Conservation (phyloP, 768 basidiomycete genomes). For the Pulveroboletus sp. region DNA sequence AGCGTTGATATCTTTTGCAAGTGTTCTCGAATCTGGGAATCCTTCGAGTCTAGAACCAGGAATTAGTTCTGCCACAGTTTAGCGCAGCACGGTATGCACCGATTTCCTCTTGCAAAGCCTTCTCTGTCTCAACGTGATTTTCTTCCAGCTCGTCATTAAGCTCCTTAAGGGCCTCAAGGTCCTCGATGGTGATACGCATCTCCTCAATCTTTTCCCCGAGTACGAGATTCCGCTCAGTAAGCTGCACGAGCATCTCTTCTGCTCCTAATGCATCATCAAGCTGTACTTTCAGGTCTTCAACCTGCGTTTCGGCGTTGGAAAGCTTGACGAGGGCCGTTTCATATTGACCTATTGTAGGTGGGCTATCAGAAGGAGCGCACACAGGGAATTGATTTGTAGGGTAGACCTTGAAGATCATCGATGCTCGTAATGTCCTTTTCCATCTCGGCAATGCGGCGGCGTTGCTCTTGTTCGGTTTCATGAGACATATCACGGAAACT, state of each 20-base stretch:
- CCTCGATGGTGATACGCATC: conserved; percentile 93
- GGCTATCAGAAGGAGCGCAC: conserved; percentile 3
- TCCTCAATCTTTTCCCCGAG: conserved; percentile 98
- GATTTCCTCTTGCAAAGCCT: conserved; percentile 82
- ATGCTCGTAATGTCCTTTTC: conserved; percentile 79
- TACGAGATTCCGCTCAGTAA: conserved; percentile 91
- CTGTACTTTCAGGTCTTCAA: conserved; percentile 91
- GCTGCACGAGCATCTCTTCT: conserved; percentile 92
- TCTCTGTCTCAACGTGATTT: conserved; percentile 92
- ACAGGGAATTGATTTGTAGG: background rate
- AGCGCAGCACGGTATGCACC: conserved; percentile 42
- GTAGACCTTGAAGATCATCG: conserved; percentile 74
- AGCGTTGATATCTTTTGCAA: conserved; percentile 57
- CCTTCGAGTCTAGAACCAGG: conserved; percentile 56
- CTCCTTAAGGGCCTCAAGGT: conserved; percentile 92
- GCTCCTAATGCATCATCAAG: conserved; percentile 93
- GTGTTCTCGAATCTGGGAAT: conserved; percentile 65
- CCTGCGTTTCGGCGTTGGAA: conserved; percentile 82
- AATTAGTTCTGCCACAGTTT: background rate
- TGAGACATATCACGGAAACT: conserved; percentile 86
- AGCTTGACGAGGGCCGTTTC: conserved; percentile 77
- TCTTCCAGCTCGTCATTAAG: conserved; percentile 97
- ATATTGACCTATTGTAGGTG: conserved; percentile 54
- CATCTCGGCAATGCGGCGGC: conserved; percentile 75
- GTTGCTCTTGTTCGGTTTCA: conserved; percentile 83